A percentile compares a stretch with the other conserved stretches of the same genome.
Evolutionary conservation across 2,329 filamentous ascomycete genomes (phyloP).

Genomic region (Elsinoe australis): DNA sequence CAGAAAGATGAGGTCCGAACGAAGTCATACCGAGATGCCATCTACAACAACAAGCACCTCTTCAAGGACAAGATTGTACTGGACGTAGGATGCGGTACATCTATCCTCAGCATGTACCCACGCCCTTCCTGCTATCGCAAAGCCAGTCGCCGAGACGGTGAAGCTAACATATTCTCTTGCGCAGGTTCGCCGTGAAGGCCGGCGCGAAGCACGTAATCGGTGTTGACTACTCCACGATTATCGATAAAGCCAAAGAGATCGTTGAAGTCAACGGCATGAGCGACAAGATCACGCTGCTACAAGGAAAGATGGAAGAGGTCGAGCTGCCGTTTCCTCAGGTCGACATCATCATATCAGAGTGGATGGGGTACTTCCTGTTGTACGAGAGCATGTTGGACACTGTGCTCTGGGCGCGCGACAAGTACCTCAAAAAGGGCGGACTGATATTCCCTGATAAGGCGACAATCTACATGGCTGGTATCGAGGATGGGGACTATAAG

Average conservation of each 20-base stretch:
- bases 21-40: constrained; percentile 91
- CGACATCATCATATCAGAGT: constrained; percentile 99
- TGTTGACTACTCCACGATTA: constrained; percentile 99
- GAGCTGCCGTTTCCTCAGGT: constrained; percentile 88
- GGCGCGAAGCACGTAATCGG: constrained; percentile 98
- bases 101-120: constrained; percentile 92
- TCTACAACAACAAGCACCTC: constrained; percentile 91
- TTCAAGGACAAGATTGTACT: constrained; percentile 91
- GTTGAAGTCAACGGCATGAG: constrained; percentile 85
- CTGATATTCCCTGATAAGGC: constrained; percentile 99
- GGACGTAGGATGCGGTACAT: constrained; percentile 94
- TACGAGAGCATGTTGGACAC: constrained; percentile 99
- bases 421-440: constrained; percentile 68
- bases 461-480: constrained; percentile 91
- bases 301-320: constrained; percentile 99
- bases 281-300: constrained; percentile 93
- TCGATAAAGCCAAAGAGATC: constrained; percentile 95
- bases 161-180: constrained; percentile 12
- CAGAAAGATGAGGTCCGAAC: constrained; percentile 99
- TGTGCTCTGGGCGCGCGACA: constrained; percentile 90
- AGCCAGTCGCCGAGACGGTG: constrained; percentile 5
- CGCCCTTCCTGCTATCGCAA: not conserved
- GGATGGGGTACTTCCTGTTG: constrained; percentile 99
- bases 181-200: constrained; percentile 90
- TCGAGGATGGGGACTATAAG: constrained; percentile 99